These are phyloP conservation scores for Albifimbria verrucaria DNA, from an alignment of 2,329 filamentous ascomycete species.

Conservation along the genomic window DNA sequence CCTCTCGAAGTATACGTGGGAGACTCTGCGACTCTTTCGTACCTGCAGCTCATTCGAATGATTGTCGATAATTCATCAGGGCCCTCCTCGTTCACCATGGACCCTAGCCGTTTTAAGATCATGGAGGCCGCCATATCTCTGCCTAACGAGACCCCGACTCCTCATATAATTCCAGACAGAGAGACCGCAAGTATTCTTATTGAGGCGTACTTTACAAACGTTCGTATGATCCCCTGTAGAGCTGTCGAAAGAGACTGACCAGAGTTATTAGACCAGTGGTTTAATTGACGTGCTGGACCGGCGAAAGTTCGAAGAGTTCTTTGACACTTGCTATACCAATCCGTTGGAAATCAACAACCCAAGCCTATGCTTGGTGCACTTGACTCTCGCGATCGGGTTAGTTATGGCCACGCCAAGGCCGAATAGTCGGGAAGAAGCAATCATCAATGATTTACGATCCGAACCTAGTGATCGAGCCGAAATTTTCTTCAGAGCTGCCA, in stretches of 20 bases:
- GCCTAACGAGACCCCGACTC: constrained; percentile 18
- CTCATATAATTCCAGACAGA: constrained; percentile 45
- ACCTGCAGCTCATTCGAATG: constrained; percentile 57
- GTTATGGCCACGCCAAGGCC: constrained; percentile 52
- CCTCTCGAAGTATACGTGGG: constrained; percentile 53
- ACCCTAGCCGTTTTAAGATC: constrained; percentile 54
- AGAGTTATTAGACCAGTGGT: constrained; percentile 48
- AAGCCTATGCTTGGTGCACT: constrained; percentile 57
- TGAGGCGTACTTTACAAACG: constrained; percentile 57
- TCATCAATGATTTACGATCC: constrained; percentile 49
- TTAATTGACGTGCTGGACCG: constrained; percentile 59
- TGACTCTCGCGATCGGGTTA: constrained; percentile 62
- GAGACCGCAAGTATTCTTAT: constrained; percentile 44
- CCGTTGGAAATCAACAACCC: constrained; percentile 46
- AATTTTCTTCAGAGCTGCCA: constrained; percentile 59
- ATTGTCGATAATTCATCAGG: constrained; percentile 55
- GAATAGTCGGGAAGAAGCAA: constrained; percentile 43
- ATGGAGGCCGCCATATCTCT: constrained; percentile 51
- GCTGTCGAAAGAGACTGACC: too few relatives aligned
- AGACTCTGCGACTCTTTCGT: constrained; percentile 60
- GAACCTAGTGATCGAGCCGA: constrained; percentile 54
- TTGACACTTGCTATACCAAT: constrained; percentile 53
- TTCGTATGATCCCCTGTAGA: too few relatives aligned
- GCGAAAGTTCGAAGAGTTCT: constrained; percentile 41
- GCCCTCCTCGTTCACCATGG: constrained; percentile 53